These are phyloP conservation scores for Penicillium decumbens DNA, from an alignment of 2,329 filamentous ascomycete genomes.

Conservation along the genomic window DNA sequence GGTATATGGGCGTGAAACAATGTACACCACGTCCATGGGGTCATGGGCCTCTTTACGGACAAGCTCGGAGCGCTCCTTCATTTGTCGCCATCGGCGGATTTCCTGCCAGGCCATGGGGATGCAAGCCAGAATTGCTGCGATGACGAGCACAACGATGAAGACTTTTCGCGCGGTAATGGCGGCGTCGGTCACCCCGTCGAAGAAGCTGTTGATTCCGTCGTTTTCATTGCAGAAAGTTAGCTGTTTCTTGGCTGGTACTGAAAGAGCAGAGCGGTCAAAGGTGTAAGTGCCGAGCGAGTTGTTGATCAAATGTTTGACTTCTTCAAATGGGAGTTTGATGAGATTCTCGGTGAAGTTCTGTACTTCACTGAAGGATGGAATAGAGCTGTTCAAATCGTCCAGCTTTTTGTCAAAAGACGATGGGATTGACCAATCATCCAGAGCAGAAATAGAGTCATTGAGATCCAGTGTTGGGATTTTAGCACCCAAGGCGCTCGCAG, in stretches of 20 bases:
- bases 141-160: slow-evolving; percentile 69
- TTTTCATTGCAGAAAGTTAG: slow-evolving; percentile 87
- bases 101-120: slow-evolving; percentile 77
- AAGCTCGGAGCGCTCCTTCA: slow-evolving; percentile 64
- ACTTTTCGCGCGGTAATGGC: slow-evolving; percentile 65
- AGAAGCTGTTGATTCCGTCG: slow-evolving; percentile 76
- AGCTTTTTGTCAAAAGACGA: slow-evolving; percentile 65
- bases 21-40: slow-evolving; percentile 81
- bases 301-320: slow-evolving; percentile 70
- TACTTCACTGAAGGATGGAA: slow-evolving; percentile 79
- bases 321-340: slow-evolving; percentile 73
- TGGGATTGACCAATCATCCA: slow-evolving; percentile 67
- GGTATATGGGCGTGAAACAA: slow-evolving; percentile 75
- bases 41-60: slow-evolving; percentile 66
- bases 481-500: slow-evolving; percentile 48
- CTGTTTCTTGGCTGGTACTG: slow-evolving; percentile 74
- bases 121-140: slow-evolving; percentile 68
- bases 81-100: slow-evolving; percentile 68
- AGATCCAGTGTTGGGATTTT: slow-evolving; percentile 60
- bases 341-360: slow-evolving; percentile 73
- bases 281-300: slow-evolving; percentile 65
- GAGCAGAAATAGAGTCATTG: slow-evolving; percentile 57
- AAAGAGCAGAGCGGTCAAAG: slow-evolving; percentile 74
- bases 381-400: slow-evolving; percentile 66
- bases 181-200: slow-evolving; percentile 63